Percentiles rank a stretch among this genome's conserved stretches.
Evolutionary conservation across 805 yeast species (phyloP).

Genomic region (Yarrowia sp.): DNA sequence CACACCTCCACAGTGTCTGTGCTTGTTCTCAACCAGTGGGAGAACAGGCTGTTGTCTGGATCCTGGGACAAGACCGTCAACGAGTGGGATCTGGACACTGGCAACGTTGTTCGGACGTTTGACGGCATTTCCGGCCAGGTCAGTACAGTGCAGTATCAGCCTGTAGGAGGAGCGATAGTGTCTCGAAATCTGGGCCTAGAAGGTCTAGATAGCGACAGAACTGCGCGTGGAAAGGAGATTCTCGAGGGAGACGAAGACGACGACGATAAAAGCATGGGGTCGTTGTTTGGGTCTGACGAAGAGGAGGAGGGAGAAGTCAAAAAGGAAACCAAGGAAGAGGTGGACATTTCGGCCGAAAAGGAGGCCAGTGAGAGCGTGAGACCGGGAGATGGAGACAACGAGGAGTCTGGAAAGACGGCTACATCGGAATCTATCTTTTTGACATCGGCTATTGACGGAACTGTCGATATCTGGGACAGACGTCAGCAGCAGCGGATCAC

Average conservation of each 20-base stretch:
- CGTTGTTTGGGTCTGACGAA: slow-evolving; percentile 66
- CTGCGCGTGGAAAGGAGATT: slow-evolving; percentile 32
- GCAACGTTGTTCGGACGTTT: slow-evolving; percentile 59
- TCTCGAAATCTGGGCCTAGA: slow-evolving; percentile 43
- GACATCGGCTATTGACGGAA: slow-evolving; percentile 85
- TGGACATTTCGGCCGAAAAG: slow-evolving; percentile 7
- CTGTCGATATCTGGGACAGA: slow-evolving; percentile 80
- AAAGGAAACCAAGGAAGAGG: background rate
- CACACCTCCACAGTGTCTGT: slow-evolving; percentile 82
- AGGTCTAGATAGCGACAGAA: slow-evolving; percentile 43
- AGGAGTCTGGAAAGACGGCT: slow-evolving; percentile 6
- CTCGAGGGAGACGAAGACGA: slow-evolving; percentile 42
- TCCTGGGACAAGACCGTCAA: slow-evolving; percentile 86
- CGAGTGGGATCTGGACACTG: slow-evolving; percentile 87
- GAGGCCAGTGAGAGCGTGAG: slow-evolving; percentile 40
- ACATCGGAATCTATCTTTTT: slow-evolving; percentile 58
- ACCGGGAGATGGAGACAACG: slow-evolving; percentile 25
- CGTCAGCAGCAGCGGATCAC: slow-evolving; percentile 58
- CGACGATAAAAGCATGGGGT: slow-evolving; percentile 54
- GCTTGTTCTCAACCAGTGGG: slow-evolving; percentile 65
- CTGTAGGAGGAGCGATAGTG: slow-evolving; percentile 46
- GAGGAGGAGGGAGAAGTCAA: slow-evolving; percentile 48
- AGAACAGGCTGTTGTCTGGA: slow-evolving; percentile 75
- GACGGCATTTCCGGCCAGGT: slow-evolving; percentile 76
- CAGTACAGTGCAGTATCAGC: slow-evolving; percentile 69